Base-by-base conservation (phyloP, 2,329 filamentous ascomycete species). In the Cercospora brassicicola region DNA sequence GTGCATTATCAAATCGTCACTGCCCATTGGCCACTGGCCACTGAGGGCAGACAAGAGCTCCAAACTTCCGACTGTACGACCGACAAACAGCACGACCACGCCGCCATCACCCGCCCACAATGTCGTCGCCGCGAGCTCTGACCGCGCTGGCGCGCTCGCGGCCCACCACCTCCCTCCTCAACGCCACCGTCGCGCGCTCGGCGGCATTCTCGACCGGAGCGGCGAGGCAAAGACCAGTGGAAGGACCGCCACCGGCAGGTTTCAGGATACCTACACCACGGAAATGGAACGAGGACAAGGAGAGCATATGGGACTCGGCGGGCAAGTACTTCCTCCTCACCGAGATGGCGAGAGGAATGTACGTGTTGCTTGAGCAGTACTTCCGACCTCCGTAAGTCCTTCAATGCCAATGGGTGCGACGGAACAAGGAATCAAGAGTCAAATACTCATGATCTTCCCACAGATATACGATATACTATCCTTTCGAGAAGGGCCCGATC, bases 401-500 rank as follows among this genome's bases (percentile, higher is more conserved):
- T 48, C 65, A 18, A 65, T 66, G 60, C 66, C 67, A 71, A 68
- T 62, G 62, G 31, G 42, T 28, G 28, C 28, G 56, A 28, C 23
- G 13, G 10, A 9, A 57, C 15, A 42, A 20, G 7, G 8, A 18
- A 18, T 23, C 0, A 36, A 55, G 10, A 30, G n/a, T n/a, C 26
- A 61, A 53, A 28, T 59, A 59, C 67, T 72, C 59, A 74, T 23
- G 15, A n/a, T 30, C 23, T 67, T 36, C 20, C 15, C 45, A 30
- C 76, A 97, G 94, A 76, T 97, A 98, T 83, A 99, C 95, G 61
- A 99, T 99, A 79, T 97, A 89, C 85, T 99, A 99, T 79, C 95
- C 95, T 53, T 99, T 97, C 82, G 95, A 99, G 81, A 99, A 99
- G 87, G 95, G 95, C 59, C 95, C 95, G 69, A 97, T 99, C 80